Conservation (phyloP, 441 rosid genomes). For the Mallotus japonicus region DNA sequence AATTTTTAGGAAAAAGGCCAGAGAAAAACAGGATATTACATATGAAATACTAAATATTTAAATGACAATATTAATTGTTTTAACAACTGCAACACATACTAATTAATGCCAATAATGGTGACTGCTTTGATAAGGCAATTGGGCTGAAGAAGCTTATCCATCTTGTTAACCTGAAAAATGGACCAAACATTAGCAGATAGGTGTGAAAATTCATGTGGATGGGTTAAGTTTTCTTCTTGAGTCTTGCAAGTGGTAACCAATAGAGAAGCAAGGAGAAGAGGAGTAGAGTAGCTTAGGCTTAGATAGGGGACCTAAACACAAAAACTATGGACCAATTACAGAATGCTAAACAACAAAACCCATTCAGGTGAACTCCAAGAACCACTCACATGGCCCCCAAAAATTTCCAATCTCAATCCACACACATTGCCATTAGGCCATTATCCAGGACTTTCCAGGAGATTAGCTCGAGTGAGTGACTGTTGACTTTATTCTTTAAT, state of each 20-base stretch:
- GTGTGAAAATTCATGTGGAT: slow-evolving; percentile 6
- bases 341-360: background rate
- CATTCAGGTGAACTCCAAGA: slow-evolving; percentile 16
- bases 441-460: too few species aligned
- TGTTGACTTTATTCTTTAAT: too few species aligned
- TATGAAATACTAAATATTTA: too few species aligned
- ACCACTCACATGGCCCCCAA: slow-evolving; percentile 2
- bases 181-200: slow-evolving; percentile 29
- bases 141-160: background rate
- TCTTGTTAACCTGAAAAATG: slow-evolving; percentile 23
- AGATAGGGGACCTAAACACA: slow-evolving; percentile 20
- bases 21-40: too few species aligned
- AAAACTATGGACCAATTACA: slow-evolving; percentile 32
- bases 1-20: too few species aligned
- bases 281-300: background rate
- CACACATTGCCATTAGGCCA: too few species aligned
- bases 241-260: background rate
- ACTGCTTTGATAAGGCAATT: background rate
- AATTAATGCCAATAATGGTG: background rate
- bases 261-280: background rate
- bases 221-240: background rate
- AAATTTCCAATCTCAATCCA: too few species aligned
- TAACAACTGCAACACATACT: too few species aligned
- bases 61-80: too few species aligned
- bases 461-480: too few species aligned